These are phyloP conservation scores for Naganishia cerealis DNA, from an alignment of 1,284 basidiomycete genomes.

Conservation along the genomic window DNA sequence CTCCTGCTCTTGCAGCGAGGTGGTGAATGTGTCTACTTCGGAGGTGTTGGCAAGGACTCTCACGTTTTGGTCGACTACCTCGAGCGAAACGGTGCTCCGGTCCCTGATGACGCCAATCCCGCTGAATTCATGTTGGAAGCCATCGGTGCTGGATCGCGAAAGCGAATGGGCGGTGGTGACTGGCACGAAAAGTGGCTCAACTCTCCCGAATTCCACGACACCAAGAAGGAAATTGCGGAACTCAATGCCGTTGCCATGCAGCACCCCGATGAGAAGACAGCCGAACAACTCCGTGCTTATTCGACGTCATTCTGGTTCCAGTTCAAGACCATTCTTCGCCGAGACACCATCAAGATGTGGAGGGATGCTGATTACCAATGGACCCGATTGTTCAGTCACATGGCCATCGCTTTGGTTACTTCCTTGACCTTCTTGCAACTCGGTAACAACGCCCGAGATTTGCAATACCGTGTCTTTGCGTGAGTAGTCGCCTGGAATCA, in stretches of 20 bases:
- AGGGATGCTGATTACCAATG: constrained; percentile 69
- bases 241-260: constrained; percentile 57
- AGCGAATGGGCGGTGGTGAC: constrained; percentile 65
- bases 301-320: constrained; percentile 77
- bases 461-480: constrained; percentile 82
- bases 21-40: constrained; percentile 56
- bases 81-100: constrained; percentile 58
- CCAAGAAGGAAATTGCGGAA: constrained; percentile 53
- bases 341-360: constrained; percentile 78
- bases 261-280: constrained; percentile 47
- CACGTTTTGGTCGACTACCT: constrained; percentile 60
- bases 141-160: constrained; percentile 71
- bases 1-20: constrained; percentile 57
- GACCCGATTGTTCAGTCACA: constrained; percentile 75
- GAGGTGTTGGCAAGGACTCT: constrained; percentile 60
- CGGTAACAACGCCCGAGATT: constrained; percentile 64
- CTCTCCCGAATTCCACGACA: constrained; percentile 54
- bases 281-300: constrained; percentile 42
- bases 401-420: constrained; percentile 74
- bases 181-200: constrained; percentile 74
- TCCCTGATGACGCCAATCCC: constrained; percentile 59
- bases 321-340: constrained; percentile 67
- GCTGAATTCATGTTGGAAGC: constrained; percentile 60
- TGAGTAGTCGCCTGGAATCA: constrained; percentile 48
- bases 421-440: constrained; percentile 82